These are phyloP conservation scores for Penicillium cataractarum DNA, from an alignment of 495 filamentous ascomycete genomes.

Conservation along the genomic window DNA sequence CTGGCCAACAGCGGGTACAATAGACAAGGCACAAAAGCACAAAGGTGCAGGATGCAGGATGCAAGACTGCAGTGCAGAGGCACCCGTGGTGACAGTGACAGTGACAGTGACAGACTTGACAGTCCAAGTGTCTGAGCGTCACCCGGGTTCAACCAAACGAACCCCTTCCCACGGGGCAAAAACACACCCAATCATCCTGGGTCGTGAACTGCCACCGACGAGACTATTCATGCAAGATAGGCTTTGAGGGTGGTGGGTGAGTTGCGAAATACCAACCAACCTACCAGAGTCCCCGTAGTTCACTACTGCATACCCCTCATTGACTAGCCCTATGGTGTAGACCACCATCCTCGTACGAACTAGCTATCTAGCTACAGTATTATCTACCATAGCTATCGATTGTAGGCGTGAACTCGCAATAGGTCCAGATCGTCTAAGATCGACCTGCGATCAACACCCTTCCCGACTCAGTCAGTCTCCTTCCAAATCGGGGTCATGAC, in stretches of 20 bases:
- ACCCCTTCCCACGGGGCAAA: constrained; percentile 2
- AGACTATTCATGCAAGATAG: constrained; percentile 26
- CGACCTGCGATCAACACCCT: neutral
- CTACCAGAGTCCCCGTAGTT: neutral
- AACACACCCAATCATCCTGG: constrained; percentile 7
- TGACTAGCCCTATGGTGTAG: neutral
- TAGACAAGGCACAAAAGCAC: neutral
- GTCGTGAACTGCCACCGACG: neutral
- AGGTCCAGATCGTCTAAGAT: neutral
- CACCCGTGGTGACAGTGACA: no score
- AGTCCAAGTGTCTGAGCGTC: constrained; percentile 16
- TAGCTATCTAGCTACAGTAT: neutral
- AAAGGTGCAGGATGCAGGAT: neutral
- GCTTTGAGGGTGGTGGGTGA: constrained; percentile 4
- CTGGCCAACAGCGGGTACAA: neutral
- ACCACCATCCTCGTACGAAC: neutral
- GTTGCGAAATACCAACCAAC: neutral
- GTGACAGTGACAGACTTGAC: neutral
- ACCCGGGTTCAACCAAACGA: constrained; percentile 10
- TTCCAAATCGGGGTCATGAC: neutral
- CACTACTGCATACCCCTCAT: neutral
- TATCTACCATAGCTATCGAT: neutral
- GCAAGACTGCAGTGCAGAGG: neutral
- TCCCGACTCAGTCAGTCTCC: neutral
- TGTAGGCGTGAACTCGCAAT: neutral